Percentiles rank a stretch among this genome's conserved stretches.
These are phyloP conservation scores for Chytriomyces hyalinus DNA, from an alignment of 192 early-diverging fungal species.

Conservation along the genomic window DNA sequence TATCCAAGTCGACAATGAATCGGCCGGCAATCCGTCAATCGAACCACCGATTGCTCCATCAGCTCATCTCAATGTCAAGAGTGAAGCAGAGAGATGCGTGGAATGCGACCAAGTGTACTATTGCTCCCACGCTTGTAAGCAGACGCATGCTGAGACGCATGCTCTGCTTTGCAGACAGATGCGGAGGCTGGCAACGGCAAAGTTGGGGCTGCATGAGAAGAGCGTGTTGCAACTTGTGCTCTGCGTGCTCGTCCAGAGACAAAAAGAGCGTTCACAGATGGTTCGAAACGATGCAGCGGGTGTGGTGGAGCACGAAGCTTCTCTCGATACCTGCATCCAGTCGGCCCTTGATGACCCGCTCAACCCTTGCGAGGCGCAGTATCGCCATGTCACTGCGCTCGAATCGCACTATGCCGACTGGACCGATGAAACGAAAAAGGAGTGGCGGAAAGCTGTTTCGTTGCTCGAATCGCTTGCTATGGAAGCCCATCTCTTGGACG, in stretches of 20 bases:
- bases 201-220: conserved; percentile 66
- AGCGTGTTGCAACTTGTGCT: conserved; percentile 66
- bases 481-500: conserved; percentile 49
- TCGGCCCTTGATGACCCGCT: background rate
- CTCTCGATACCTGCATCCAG: background rate
- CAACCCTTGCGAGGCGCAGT: conserved; percentile 7
- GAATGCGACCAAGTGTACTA: conserved; percentile 65
- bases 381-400: conserved; percentile 37
- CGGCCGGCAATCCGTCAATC: too few species aligned
- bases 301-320: background rate
- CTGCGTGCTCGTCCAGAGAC: conserved; percentile 13
- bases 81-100: conserved; percentile 38
- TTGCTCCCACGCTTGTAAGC: conserved; percentile 30
- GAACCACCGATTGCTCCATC: too few species aligned
- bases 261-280: too few species aligned
- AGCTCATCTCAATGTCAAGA: too few species aligned
- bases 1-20: too few species aligned
- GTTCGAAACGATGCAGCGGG: background rate
- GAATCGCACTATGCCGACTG: conserved; percentile 70
- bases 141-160: conserved; percentile 59
- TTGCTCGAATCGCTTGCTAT: conserved; percentile 53
- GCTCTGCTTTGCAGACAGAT: conserved; percentile 52
- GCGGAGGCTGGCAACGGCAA: conserved; percentile 64
- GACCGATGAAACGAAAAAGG: conserved; percentile 58
- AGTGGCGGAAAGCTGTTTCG: conserved; percentile 61